phyloP scores from a whole-genome alignment of 2,329 filamentous ascomycete genomes.

The Botrytis paeoniae region DNA sequence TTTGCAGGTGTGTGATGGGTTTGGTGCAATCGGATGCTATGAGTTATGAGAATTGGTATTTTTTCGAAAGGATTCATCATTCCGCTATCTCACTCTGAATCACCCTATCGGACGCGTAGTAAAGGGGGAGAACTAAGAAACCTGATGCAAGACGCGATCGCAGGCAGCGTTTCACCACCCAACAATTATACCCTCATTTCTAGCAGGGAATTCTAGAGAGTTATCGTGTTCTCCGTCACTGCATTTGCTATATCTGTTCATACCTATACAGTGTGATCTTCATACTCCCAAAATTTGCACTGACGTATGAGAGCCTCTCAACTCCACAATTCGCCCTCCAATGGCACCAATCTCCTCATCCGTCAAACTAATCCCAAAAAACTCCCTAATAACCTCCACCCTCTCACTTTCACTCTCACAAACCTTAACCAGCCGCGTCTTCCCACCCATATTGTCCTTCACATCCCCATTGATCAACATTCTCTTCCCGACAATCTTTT shows the following conservation, averaged over 20 bases:
- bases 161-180: not conserved
- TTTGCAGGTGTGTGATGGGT: no score
- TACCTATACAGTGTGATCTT: not conserved
- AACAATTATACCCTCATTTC: not conserved
- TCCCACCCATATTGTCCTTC: slow-evolving; percentile 52
- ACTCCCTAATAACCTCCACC: slow-evolving; percentile 47
- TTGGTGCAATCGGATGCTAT: no score
- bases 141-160: no score
- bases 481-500: slow-evolving; percentile 50
- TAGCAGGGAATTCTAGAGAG: not conserved
- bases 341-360: slow-evolving; percentile 51
- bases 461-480: slow-evolving; percentile 51
- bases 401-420: slow-evolving; percentile 53
- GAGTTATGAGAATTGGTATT: no score
- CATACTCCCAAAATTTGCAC: not conserved
- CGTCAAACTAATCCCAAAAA: slow-evolving; percentile 51
- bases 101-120: no score
- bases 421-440: slow-evolving; percentile 46
- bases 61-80: no score
- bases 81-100: no score
- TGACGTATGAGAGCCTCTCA: not conserved
- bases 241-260: not conserved
- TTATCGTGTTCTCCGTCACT: not conserved
- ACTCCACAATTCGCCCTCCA: slow-evolving; percentile 41
- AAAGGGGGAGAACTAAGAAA: no score